A percentile compares a stretch with the other conserved stretches of the same genome.
Conservation (phyloP, 2,329 filamentous ascomycete genomes). For the Plenodomus tracheiphilus region DNA sequence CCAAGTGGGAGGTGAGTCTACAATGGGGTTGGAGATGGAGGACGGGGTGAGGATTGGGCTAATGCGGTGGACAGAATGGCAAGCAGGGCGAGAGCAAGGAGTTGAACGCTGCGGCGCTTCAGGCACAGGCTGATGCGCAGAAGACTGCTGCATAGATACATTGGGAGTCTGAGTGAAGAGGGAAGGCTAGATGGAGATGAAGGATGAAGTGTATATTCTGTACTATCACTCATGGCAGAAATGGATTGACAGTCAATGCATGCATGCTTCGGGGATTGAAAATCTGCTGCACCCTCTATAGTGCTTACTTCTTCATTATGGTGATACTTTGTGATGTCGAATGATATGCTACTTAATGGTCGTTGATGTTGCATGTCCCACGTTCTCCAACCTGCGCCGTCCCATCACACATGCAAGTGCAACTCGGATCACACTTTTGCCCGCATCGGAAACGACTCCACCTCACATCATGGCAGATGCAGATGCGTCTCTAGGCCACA, state of each 20-base stretch:
- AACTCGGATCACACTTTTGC: slow-evolving; percentile 29
- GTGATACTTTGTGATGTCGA: slow-evolving; percentile 10
- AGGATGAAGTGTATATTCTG: slow-evolving; percentile 43
- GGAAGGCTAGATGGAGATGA: slow-evolving; percentile 12
- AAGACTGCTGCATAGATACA: slow-evolving; percentile 46
- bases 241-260: slow-evolving; percentile 16
- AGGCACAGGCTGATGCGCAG: slow-evolving; percentile 50
- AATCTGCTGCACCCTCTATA: slow-evolving; percentile 22
- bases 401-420: slow-evolving; percentile 9
- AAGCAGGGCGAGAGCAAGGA: slow-evolving; percentile 88
- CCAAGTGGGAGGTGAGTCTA: slow-evolving; percentile 89
- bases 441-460: slow-evolving; percentile 37
- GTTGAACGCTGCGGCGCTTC: slow-evolving; percentile 61
- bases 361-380: slow-evolving; percentile 7
- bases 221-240: slow-evolving; percentile 37
- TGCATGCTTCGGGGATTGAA: background rate
- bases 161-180: slow-evolving; percentile 4
- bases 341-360: background rate
- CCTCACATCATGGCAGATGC: slow-evolving; percentile 40
- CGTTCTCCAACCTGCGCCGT: slow-evolving; percentile 1
- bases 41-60: slow-evolving; percentile 22
- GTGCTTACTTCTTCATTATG: slow-evolving; percentile 1
- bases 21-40: background rate
- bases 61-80: slow-evolving; percentile 69
- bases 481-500: slow-evolving; percentile 14